These are phyloP conservation scores for Zygosaccharomyces pseudobailii DNA, from an alignment of 1,139 yeast species.

Conservation along the genomic window DNA sequence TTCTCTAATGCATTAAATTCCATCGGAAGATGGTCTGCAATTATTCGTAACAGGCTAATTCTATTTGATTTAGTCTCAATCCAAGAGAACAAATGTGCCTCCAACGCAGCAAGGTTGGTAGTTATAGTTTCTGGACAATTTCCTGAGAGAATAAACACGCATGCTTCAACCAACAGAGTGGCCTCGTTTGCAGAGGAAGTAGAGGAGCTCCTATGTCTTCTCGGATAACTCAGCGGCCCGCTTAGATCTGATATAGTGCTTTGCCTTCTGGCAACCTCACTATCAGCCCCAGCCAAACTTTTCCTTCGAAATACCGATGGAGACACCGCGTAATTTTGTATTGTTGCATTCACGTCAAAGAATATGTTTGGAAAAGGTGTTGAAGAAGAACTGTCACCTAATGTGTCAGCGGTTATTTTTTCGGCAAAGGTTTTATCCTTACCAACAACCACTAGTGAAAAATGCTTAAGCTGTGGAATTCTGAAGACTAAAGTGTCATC, in stretches of 20 bases:
- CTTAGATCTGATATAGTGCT: conserved; percentile 14
- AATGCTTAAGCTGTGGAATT: conserved; percentile 13
- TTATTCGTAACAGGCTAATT: conserved; percentile 11
- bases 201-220: conserved; percentile 16
- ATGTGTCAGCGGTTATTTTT: neutral
- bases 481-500: conserved; percentile 11
- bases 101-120: conserved; percentile 14
- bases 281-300: conserved; percentile 20
- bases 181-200: conserved; percentile 10
- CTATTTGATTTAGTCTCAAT: conserved; percentile 3
- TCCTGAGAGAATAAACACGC: conserved; percentile 9
- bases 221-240: neutral
- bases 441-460: conserved; percentile 9
- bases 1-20: neutral
- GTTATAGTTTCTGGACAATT: conserved; percentile 12
- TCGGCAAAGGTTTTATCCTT: neutral
- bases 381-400: neutral
- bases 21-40: conserved; percentile 1
- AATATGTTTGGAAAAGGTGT: conserved; percentile 4
- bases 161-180: neutral
- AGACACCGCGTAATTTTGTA: conserved; percentile 16
- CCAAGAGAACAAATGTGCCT: conserved; percentile 13
- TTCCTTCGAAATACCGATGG: conserved; percentile 25
- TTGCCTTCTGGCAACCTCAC: conserved; percentile 19
- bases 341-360: conserved; percentile 7